Evolutionary conservation across 2,329 filamentous ascomycete species (phyloP).

Genomic region (Cephalotrichum gorgonifer): DNA sequence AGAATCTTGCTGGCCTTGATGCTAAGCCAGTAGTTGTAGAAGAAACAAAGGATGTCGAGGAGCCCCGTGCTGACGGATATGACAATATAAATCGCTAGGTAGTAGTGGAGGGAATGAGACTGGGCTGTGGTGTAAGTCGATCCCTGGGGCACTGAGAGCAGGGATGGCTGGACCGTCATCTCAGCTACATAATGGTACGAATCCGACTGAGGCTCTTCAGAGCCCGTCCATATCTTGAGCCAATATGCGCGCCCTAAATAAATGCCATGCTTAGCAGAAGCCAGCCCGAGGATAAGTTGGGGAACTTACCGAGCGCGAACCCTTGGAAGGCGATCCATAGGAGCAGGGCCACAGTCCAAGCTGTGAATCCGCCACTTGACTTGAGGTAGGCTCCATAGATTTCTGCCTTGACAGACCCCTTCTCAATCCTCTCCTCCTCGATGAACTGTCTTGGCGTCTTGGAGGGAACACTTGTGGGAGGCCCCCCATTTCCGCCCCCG

Average conservation of each 20-base stretch:
- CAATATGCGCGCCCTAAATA: conserved; percentile 46
- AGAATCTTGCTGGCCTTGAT: conserved; percentile 58
- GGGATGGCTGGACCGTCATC: conserved; percentile 25
- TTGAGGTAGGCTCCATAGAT: conserved; percentile 61
- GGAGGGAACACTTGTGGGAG: conserved; percentile 37
- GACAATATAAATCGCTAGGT: conserved; percentile 56
- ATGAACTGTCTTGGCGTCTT: conserved; percentile 58
- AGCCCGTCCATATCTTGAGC: conserved; percentile 51
- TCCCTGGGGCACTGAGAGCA: conserved; percentile 10
- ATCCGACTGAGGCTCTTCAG: conserved; percentile 20
- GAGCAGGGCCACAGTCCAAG: conserved; percentile 45
- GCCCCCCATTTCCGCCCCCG: conserved; percentile 26
- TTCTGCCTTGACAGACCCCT: conserved; percentile 54
- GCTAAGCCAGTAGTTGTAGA: conserved; percentile 53
- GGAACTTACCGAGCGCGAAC: conserved; percentile 37
- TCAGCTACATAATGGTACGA: not conserved
- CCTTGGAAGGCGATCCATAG: conserved; percentile 45
- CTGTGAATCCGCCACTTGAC: conserved; percentile 51
- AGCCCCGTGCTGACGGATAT: conserved; percentile 47
- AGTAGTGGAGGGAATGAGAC: conserved; percentile 45
- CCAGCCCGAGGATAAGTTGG: not conserved
- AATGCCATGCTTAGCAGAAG: not conserved
- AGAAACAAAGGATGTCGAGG: conserved; percentile 52
- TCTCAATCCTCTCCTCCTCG: conserved; percentile 63
- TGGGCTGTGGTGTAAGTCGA: conserved; percentile 14